phyloP scores from a whole-genome alignment of 1,284 basidiomycete genomes.

The Papiliotrema fonsecae region DNA sequence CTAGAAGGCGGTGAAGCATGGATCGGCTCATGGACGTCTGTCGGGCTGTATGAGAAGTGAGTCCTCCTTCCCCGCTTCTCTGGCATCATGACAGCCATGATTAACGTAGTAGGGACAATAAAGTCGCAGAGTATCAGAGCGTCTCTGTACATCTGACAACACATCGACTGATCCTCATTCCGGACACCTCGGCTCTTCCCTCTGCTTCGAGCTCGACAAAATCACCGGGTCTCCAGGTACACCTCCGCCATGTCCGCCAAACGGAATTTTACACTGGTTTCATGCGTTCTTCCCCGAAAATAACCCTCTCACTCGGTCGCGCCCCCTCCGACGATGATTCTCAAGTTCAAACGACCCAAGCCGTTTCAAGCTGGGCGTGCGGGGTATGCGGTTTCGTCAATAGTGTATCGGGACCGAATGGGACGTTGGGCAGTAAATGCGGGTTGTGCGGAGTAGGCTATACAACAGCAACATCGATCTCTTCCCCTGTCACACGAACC shows the following conservation, averaged over 20 bases:
- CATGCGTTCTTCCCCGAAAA: conserved; percentile 83
- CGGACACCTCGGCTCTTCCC: conserved; percentile 8
- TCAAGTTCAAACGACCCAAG: conserved; percentile 3
- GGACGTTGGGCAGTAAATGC: conserved; percentile 54
- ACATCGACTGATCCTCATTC: conserved; percentile 57
- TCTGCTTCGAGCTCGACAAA: conserved; percentile 2
- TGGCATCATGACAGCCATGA: conserved; percentile 21
- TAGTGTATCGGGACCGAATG: conserved; percentile 47
- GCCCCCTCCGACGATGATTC: conserved; percentile 22
- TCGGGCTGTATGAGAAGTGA: conserved; percentile 88
- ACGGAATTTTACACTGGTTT: conserved; percentile 91
- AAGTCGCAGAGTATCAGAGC: conserved; percentile 58
- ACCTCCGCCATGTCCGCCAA: conserved; percentile 61
- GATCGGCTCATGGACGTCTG: conserved; percentile 64
- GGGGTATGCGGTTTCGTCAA: conserved; percentile 79
- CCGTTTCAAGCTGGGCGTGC: conserved; percentile 62
- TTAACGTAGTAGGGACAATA: conserved; percentile 83
- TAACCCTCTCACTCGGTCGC: conserved; percentile 66
- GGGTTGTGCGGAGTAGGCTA: conserved; percentile 58
- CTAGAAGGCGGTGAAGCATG: conserved; percentile 66
- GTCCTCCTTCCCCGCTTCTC: conserved; percentile 33
- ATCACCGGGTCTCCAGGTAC: conserved; percentile 54
- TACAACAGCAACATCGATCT: not conserved
- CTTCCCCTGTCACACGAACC: conserved; percentile 13
- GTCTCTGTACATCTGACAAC: conserved; percentile 74